Conservation (phyloP, 495 filamentous ascomycete genomes). For the Podospora pseudoanserina region DNA sequence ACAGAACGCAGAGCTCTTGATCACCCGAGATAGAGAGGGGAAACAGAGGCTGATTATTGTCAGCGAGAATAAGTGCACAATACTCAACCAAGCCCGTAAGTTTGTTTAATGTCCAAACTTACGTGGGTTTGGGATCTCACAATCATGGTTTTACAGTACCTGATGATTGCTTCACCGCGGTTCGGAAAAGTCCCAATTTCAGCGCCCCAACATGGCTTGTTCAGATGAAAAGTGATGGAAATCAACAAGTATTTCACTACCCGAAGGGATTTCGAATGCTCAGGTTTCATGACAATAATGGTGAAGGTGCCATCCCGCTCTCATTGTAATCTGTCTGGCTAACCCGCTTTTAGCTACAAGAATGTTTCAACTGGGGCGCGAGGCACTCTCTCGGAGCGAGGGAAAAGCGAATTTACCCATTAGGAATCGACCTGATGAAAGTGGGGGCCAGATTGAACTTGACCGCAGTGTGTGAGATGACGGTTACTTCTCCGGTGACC, state of each 20-base stretch:
- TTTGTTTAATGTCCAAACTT: not conserved
- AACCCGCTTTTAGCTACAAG: not conserved
- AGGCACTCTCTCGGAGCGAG: not conserved
- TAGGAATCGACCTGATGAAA: not conserved
- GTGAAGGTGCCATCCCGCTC: not conserved
- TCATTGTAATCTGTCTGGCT: not conserved
- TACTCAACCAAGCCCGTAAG: conserved; percentile 23
- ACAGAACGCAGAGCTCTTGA: conserved; percentile 21
- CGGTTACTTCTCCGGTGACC: not conserved
- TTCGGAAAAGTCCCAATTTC: not conserved
- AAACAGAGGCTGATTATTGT: conserved; percentile 20
- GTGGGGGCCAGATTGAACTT: not conserved
- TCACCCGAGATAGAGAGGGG: conserved; percentile 10
- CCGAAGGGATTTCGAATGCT: conserved; percentile 22
- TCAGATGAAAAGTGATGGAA: conserved; percentile 13
- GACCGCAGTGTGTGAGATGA: not conserved
- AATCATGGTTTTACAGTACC: conserved; percentile 1
- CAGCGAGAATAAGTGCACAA: conserved; percentile 25
- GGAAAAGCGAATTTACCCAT: not conserved
- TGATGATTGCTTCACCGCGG: conserved; percentile 6
- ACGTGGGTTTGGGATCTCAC: not conserved
- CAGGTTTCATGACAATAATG: conserved; percentile 17
- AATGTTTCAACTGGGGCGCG: not conserved
- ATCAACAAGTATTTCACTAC: conserved; percentile 20
- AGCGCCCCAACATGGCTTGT: conserved; percentile 20